Evolutionary conservation across 352 stramenopile genomes (phyloP).

Genomic region (Thalassiosira sp.): DNA sequence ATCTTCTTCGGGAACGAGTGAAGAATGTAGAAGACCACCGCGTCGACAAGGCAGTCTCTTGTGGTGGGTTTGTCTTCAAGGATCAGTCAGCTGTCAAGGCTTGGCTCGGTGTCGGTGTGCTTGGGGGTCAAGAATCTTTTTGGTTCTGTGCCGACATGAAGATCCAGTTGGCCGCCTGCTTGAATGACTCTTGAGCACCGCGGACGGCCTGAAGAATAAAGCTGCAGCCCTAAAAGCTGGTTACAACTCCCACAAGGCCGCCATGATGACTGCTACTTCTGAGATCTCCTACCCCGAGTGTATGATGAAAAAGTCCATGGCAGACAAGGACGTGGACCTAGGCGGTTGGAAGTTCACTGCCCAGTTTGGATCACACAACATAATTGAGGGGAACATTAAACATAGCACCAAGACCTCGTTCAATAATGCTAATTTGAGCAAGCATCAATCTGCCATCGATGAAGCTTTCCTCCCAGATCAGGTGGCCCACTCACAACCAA

Average conservation of each 20-base stretch:
- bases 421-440: too few species aligned
- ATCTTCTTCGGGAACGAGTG: not conserved
- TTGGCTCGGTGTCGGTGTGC: not conserved
- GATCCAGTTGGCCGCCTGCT: not conserved
- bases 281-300: not conserved
- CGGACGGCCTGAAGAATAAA: too few species aligned
- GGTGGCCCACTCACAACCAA: not conserved
- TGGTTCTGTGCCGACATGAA: too few species aligned
- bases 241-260: not conserved
- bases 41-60: not conserved
- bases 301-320: not conserved
- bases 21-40: not conserved
- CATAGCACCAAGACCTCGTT: not conserved
- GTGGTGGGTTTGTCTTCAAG: not conserved
- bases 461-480: not conserved
- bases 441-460: not conserved
- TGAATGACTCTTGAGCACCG: not conserved
- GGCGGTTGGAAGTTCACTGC: not conserved
- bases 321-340: not conserved
- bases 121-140: not conserved
- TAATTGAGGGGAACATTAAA: not conserved
- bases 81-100: not conserved
- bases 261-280: not conserved
- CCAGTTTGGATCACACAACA: not conserved
- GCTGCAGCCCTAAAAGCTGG: not conserved